Percentiles rank a stretch among this genome's conserved stretches.
These are phyloP conservation scores for Tricharina praecox DNA, from an alignment of 495 filamentous ascomycete species.

Conservation along the genomic window DNA sequence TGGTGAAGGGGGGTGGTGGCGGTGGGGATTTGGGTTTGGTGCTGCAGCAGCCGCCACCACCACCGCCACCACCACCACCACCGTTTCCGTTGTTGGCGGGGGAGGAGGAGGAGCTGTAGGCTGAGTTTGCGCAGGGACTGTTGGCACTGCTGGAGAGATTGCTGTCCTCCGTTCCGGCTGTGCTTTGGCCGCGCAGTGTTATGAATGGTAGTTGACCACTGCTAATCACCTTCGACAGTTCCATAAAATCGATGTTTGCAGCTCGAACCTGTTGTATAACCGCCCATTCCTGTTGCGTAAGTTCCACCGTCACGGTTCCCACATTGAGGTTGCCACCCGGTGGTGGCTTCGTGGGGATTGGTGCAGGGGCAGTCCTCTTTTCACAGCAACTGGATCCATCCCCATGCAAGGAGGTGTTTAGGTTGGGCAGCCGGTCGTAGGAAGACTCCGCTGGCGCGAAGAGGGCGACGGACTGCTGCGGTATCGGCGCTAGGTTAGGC, in stretches of 20 bases:
- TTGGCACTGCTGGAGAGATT: neutral
- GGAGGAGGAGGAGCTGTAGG: neutral
- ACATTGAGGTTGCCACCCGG: too few species aligned
- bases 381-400: too few species aligned
- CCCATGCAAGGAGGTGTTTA: too few species aligned
- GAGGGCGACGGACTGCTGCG: neutral
- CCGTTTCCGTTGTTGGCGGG: too few species aligned
- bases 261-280: neutral
- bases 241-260: neutral
- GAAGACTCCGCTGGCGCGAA: too few species aligned
- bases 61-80: too few species aligned
- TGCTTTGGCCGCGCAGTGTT: too few species aligned
- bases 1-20: neutral
- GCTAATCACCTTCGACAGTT: constrained; percentile 1
- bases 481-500: neutral
- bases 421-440: too few species aligned
- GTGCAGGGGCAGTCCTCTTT: too few species aligned
- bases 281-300: neutral
- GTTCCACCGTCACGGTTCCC: neutral
- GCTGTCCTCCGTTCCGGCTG: neutral
- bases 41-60: constrained; percentile 1
- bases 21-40: neutral
- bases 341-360: too few species aligned
- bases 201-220: too few species aligned
- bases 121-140: neutral